Conservation (phyloP, 2,329 filamentous ascomycete species). For the Ramularia endophylla region DNA sequence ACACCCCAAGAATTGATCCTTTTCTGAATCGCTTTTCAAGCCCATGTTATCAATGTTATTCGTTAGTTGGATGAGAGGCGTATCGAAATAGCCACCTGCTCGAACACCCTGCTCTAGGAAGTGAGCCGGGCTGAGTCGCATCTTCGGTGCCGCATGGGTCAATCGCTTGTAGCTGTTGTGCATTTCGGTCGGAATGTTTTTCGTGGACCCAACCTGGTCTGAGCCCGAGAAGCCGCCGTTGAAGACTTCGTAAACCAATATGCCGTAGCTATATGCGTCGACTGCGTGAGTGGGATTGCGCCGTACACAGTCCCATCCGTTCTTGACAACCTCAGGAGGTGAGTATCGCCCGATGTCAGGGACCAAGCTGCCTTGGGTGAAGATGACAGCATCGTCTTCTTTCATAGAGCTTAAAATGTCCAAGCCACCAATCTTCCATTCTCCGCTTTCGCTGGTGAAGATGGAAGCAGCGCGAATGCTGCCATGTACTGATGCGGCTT, state of each 20-base stretch:
- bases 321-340: conserved; percentile 76
- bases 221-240: conserved; percentile 72
- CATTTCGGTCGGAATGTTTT: conserved; percentile 80
- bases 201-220: conserved; percentile 80
- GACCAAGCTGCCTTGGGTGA: conserved; percentile 80
- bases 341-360: conserved; percentile 81
- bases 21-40: conserved; percentile 76
- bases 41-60: conserved; percentile 91
- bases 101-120: conserved; percentile 87
- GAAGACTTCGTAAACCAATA: conserved; percentile 83
- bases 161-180: conserved; percentile 86
- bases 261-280: conserved; percentile 82
- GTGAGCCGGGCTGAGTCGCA: conserved; percentile 72
- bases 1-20: conserved; percentile 74
- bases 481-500: conserved; percentile 87
- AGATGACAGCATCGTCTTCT: conserved; percentile 90
- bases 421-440: conserved; percentile 95
- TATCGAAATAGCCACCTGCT: conserved; percentile 83
- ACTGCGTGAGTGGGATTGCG: conserved; percentile 72
- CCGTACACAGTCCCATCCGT: conserved; percentile 90
- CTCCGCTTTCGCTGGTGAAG: conserved; percentile 91
- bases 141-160: conserved; percentile 81
- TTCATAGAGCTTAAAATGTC: conserved; percentile 93
- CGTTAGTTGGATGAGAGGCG: conserved; percentile 82
- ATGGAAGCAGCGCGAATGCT: conserved; percentile 78